These are phyloP conservation scores for Fusarium sp. DNA, from an alignment of 2,329 filamentous ascomycete genomes.

Conservation along the genomic window DNA sequence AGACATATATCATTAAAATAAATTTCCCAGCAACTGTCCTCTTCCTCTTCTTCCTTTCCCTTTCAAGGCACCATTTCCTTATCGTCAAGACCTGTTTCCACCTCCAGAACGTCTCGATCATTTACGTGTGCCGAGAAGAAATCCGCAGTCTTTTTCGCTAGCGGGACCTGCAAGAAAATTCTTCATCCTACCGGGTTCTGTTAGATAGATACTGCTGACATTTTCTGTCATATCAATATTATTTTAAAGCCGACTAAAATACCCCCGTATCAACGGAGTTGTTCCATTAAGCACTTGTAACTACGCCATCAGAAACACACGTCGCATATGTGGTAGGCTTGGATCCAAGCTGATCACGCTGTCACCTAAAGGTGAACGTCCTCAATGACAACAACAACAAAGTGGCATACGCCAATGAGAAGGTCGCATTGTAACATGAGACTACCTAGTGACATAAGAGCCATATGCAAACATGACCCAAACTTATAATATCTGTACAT, in stretches of 20 bases:
- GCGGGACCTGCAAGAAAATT: constrained; percentile 77
- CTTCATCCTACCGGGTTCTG: constrained; percentile 75
- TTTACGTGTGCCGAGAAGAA: constrained; percentile 86
- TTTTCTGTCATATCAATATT: background rate
- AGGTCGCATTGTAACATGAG: constrained; percentile 34
- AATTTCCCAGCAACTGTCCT: constrained; percentile 32
- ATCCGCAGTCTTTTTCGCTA: constrained; percentile 96
- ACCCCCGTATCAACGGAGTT: background rate
- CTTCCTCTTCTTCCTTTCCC: constrained; percentile 45
- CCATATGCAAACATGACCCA: constrained; percentile 22
- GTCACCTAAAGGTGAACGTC: background rate
- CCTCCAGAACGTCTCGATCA: constrained; percentile 86
- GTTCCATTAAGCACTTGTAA: background rate
- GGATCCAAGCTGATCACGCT: background rate
- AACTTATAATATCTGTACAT: constrained; percentile 20
- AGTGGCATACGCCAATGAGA: background rate
- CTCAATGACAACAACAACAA: background rate
- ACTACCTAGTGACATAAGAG: constrained; percentile 31
- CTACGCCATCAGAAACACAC: background rate
- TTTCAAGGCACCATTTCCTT: constrained; percentile 84
- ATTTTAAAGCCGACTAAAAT: background rate
- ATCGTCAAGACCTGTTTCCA: constrained; percentile 84
- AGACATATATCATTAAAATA: constrained; percentile 1
- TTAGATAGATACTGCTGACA: constrained; percentile 99
- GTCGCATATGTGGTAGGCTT: background rate